Conservation (phyloP, 108 stramenopile species). For the Asterionellopsis glacialis region DNA sequence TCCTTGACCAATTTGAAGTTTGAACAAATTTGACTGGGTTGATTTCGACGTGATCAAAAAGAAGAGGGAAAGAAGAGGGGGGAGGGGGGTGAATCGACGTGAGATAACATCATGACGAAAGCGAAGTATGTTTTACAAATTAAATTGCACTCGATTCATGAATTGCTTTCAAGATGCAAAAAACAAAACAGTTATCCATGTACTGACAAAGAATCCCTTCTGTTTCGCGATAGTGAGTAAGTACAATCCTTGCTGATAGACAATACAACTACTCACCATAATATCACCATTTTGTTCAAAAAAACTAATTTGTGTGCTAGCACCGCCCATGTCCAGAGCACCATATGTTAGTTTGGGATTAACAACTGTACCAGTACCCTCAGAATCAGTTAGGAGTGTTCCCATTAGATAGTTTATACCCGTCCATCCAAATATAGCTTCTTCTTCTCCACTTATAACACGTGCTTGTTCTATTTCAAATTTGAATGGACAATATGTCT, state of each 20-base stretch:
- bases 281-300: conserved; percentile 71
- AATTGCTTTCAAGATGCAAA: too few species aligned
- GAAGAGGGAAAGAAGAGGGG: too few species aligned
- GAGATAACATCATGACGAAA: too few species aligned
- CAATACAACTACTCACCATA: conserved; percentile 7
- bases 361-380: conserved; percentile 48
- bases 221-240: too few species aligned
- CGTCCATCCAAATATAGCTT: conserved; percentile 85
- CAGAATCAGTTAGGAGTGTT: conserved; percentile 50
- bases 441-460: conserved; percentile 89
- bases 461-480: conserved; percentile 77
- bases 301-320: conserved; percentile 87
- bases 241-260: too few species aligned
- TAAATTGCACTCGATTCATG: too few species aligned
- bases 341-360: conserved; percentile 69
- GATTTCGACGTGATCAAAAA: too few species aligned
- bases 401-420: conserved; percentile 79
- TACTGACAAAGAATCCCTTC: too few species aligned
- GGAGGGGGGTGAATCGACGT: too few species aligned
- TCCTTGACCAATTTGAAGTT: conserved; percentile 79
- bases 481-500: conserved; percentile 54
- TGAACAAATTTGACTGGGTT: conserved; percentile 53
- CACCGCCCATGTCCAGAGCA: conserved; percentile 91
- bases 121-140: too few species aligned
- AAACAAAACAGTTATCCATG: too few species aligned